A percentile compares a stretch with the other conserved stretches of the same genome.
Evolutionary conservation across 306 rosid genomes (phyloP).

Genomic region (Inga oerstediana): DNA sequence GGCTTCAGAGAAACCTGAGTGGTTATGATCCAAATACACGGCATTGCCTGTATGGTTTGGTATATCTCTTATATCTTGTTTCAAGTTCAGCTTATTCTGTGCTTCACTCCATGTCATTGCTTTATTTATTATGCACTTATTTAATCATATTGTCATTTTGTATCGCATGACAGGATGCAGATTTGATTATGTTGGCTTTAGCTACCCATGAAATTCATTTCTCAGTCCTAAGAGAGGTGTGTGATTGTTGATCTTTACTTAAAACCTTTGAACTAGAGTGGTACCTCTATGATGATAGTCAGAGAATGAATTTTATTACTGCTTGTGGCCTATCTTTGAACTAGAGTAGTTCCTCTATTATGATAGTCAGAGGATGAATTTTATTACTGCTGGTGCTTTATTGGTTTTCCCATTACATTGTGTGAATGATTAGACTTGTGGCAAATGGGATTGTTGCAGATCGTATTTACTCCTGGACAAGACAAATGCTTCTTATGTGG

Average conservation of each 20-base stretch:
- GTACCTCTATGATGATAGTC: not conserved
- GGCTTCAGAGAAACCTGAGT: slow-evolving; percentile 94
- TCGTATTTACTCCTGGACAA: slow-evolving; percentile 93
- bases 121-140: slow-evolving; percentile 8
- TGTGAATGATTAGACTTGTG: slow-evolving; percentile 28
- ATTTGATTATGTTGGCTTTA: slow-evolving; percentile 94
- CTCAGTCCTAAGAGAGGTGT: slow-evolving; percentile 95
- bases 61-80: slow-evolving; percentile 65
- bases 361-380: slow-evolving; percentile 6
- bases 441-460: slow-evolving; percentile 49
- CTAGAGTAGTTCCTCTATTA: slow-evolving; percentile 5
- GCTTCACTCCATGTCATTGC: slow-evolving; percentile 8
- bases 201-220: slow-evolving; percentile 98
- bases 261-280: not conserved
- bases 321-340: not conserved
- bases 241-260: slow-evolving; percentile 30
- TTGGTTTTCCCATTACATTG: slow-evolving; percentile 24
- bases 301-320: slow-evolving; percentile 7
- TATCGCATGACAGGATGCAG: slow-evolving; percentile 82
- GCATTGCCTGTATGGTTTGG: slow-evolving; percentile 99
- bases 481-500: slow-evolving; percentile 97
- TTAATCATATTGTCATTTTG: slow-evolving; percentile 26
- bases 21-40: slow-evolving; percentile 94
- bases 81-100: slow-evolving; percentile 19
- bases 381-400: not conserved